A percentile compares a stretch with the other conserved stretches of the same genome.
Conservation (phyloP, 2,329 filamentous ascomycete genomes). For the Chaetomium sp. region DNA sequence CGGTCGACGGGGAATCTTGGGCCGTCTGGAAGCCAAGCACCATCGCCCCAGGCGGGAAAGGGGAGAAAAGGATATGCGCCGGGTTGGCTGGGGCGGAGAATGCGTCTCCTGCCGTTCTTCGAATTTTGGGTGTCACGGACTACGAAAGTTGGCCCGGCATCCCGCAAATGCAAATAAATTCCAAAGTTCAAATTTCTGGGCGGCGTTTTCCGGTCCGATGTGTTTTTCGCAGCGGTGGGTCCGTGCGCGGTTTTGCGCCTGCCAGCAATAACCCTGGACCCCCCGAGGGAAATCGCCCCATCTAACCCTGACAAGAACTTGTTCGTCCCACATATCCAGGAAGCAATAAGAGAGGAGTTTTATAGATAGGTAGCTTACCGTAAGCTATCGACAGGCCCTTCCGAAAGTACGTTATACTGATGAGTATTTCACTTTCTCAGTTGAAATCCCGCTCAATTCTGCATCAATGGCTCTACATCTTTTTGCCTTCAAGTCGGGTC, state of each 20-base stretch:
- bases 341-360: too few species aligned
- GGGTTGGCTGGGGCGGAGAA: slow-evolving; percentile 15
- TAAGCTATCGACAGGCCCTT: too few species aligned
- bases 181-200: slow-evolving; percentile 17
- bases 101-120: background rate
- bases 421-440: too few species aligned
- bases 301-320: too few species aligned
- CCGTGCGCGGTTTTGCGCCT: background rate
- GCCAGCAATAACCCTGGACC: slow-evolving; percentile 1
- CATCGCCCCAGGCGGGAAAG: slow-evolving; percentile 19
- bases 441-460: too few species aligned
- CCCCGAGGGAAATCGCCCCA: too few species aligned
- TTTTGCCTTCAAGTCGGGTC: too few species aligned
- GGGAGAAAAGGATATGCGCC: slow-evolving; percentile 12
- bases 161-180: slow-evolving; percentile 12
- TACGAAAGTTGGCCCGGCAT: background rate
- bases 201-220: slow-evolving; percentile 3
- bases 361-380: too few species aligned
- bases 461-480: too few species aligned
- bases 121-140: slow-evolving; percentile 7
- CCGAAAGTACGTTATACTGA: too few species aligned
- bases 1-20: slow-evolving; percentile 14
- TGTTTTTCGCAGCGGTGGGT: slow-evolving; percentile 12
- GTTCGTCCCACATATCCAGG: too few species aligned
- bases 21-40: slow-evolving; percentile 22